Evolutionary conservation across 169 alveolate genomes (phyloP).

Genomic region (Babesia caballi): DNA sequence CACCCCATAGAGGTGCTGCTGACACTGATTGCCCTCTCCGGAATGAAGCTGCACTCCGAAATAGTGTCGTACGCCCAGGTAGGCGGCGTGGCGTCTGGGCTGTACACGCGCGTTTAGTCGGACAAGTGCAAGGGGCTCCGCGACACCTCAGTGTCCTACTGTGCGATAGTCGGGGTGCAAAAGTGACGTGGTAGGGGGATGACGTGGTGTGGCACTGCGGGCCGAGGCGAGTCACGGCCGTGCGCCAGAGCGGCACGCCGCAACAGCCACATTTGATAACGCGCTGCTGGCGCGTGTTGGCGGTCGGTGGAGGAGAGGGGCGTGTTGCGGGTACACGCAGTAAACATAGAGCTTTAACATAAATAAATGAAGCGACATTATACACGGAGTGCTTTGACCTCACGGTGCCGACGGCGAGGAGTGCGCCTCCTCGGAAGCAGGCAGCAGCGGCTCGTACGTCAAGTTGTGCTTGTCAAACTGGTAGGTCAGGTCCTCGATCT

Average conservation of each 20-base stretch:
- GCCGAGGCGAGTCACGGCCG: no score
- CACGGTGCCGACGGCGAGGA: neutral
- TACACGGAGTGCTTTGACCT: neutral
- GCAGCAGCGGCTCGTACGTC: neutral
- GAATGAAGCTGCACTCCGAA: constrained; percentile 46
- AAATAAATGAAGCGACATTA: neutral
- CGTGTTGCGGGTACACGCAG: no score
- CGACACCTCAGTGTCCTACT: constrained; percentile 89
- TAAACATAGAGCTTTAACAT: no score
- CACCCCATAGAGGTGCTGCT: constrained; percentile 88
- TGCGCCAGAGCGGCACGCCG: no score
- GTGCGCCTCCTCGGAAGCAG: neutral
- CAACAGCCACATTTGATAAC: no score
- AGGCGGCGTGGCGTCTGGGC: neutral
- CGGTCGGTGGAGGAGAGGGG: no score
- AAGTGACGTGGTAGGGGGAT: neutral
- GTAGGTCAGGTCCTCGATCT: constrained; percentile 48
- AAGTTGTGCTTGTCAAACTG: constrained; percentile 55
- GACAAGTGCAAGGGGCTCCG: constrained; percentile 64
- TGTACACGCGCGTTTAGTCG: constrained; percentile 51
- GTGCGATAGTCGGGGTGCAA: constrained; percentile 69
- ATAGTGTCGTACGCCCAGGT: constrained; percentile 76
- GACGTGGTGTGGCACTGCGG: no score
- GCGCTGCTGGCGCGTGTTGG: no score
- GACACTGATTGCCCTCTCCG: constrained; percentile 20